Percentiles rank a stretch among this genome's conserved stretches.
Conservation (phyloP, 164 flowering plant genomes). For the Dillenia suffruticosa region DNA sequence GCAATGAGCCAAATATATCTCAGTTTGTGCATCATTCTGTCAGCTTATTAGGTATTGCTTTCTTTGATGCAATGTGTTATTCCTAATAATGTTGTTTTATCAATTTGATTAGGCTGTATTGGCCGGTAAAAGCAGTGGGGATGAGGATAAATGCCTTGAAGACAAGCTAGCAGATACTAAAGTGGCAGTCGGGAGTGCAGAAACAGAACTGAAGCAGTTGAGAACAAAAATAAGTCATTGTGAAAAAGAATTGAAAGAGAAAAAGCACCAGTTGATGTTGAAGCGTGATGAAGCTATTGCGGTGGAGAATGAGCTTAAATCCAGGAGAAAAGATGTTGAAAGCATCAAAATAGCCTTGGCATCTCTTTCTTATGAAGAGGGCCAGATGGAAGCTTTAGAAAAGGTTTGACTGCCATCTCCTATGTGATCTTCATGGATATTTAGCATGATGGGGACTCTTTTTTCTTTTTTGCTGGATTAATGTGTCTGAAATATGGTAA, state of each 20-base stretch:
- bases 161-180: constrained; percentile 94
- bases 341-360: constrained; percentile 41
- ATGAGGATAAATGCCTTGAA: constrained; percentile 94
- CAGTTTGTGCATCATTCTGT: constrained; percentile 3
- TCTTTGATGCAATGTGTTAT: background rate
- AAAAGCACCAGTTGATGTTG: constrained; percentile 51
- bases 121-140: constrained; percentile 92
- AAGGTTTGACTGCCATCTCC: constrained; percentile 38
- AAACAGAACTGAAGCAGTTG: constrained; percentile 81
- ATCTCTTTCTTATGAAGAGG: constrained; percentile 71
- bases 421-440: background rate
- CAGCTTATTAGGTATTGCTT: background rate
- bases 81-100: background rate
- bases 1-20: constrained; percentile 24
- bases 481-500: constrained; percentile 1
- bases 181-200: constrained; percentile 81
- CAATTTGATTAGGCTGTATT: constrained; percentile 58
- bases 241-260: constrained; percentile 84
- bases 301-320: constrained; percentile 66
- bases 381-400: constrained; percentile 74
- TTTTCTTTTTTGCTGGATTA: background rate
- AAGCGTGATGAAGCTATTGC: constrained; percentile 76
- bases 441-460: background rate
- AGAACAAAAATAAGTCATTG: constrained; percentile 69
- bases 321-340: constrained; percentile 62